phyloP scores from a whole-genome alignment of 2,329 filamentous ascomycete genomes.

The Aspergillus persii region DNA sequence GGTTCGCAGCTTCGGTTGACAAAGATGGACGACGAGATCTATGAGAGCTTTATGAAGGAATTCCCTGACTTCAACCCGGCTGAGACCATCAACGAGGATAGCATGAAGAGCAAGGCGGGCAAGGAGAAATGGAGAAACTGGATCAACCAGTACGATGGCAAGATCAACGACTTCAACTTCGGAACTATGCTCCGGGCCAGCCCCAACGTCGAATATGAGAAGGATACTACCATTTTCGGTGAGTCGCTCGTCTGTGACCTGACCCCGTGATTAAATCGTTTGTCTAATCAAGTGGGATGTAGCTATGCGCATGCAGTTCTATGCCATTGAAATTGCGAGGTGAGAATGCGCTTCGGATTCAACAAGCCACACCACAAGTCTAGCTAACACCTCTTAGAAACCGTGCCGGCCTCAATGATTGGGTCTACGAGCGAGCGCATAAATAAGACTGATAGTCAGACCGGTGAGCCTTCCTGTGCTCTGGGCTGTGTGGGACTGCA shows the following conservation, averaged over 20 bases:
- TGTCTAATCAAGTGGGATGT: not conserved
- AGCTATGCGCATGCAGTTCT: constrained; percentile 77
- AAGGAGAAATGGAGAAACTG: constrained; percentile 96
- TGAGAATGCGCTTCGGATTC: constrained; percentile 34
- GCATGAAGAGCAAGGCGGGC: constrained; percentile 95
- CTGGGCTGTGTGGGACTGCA: not conserved
- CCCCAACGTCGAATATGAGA: constrained; percentile 78
- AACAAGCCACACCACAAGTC: not conserved
- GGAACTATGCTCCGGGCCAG: constrained; percentile 84
- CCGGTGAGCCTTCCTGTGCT: constrained; percentile 12
- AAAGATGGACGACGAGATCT: constrained; percentile 92
- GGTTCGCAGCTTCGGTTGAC: constrained; percentile 89
- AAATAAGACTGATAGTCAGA: constrained; percentile 41
- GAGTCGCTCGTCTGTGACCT: constrained; percentile 27
- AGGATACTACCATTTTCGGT: constrained; percentile 92
- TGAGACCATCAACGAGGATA: constrained; percentile 77
- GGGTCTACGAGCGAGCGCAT: constrained; percentile 82
- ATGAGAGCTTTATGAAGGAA: constrained; percentile 78
- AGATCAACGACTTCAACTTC: constrained; percentile 96
- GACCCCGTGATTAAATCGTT: too few relatives aligned
- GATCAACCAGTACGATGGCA: constrained; percentile 91
- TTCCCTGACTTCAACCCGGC: constrained; percentile 92
- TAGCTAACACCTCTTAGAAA: constrained; percentile 55
- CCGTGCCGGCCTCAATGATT: constrained; percentile 86
- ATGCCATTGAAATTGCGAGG: constrained; percentile 73